These are phyloP conservation scores for Pseudohalonectria lignicola DNA, from an alignment of 2,329 filamentous ascomycete species.

Conservation along the genomic window DNA sequence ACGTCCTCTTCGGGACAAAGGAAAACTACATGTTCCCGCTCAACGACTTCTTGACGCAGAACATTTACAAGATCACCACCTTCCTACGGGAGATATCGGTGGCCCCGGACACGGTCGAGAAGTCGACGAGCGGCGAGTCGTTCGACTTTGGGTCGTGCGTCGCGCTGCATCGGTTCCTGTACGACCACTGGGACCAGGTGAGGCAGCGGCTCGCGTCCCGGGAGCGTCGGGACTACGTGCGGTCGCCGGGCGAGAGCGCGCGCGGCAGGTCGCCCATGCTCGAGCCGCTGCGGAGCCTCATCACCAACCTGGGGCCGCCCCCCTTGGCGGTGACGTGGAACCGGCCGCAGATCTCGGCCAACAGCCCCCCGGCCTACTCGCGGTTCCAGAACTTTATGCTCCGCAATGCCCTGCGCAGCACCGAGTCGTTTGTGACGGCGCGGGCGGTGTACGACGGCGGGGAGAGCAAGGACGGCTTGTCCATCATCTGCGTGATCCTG, in stretches of 20 bases:
- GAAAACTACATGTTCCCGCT: slow-evolving; percentile 63
- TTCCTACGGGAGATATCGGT: slow-evolving; percentile 59
- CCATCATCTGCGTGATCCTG: slow-evolving; percentile 58
- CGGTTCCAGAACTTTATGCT: slow-evolving; percentile 66
- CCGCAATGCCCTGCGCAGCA: slow-evolving; percentile 53
- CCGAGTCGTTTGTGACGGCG: slow-evolving; percentile 52
- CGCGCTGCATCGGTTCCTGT: slow-evolving; percentile 56
- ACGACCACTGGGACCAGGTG: slow-evolving; percentile 62
- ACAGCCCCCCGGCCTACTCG: slow-evolving; percentile 53
- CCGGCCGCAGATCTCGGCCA: slow-evolving; percentile 51
- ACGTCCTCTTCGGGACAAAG: slow-evolving; percentile 60
- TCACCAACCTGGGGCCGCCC: slow-evolving; percentile 56
- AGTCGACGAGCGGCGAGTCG: slow-evolving; percentile 30
- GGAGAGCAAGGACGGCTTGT: slow-evolving; percentile 59
- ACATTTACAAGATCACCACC: slow-evolving; percentile 56
- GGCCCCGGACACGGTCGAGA: slow-evolving; percentile 33
- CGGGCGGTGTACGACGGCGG: slow-evolving; percentile 61
- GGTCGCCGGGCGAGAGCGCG: slow-evolving; percentile 40
- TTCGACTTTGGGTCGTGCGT: slow-evolving; percentile 65
- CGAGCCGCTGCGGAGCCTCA: slow-evolving; percentile 48
- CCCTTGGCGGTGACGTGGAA: slow-evolving; percentile 61
- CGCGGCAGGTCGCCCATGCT: slow-evolving; percentile 45
- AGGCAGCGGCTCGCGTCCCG: slow-evolving; percentile 51
- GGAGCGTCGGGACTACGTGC: slow-evolving; percentile 45
- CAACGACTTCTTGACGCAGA: slow-evolving; percentile 57